Conservation (phyloP, 805 yeast species). For the Zygotorulaspora sp. region DNA sequence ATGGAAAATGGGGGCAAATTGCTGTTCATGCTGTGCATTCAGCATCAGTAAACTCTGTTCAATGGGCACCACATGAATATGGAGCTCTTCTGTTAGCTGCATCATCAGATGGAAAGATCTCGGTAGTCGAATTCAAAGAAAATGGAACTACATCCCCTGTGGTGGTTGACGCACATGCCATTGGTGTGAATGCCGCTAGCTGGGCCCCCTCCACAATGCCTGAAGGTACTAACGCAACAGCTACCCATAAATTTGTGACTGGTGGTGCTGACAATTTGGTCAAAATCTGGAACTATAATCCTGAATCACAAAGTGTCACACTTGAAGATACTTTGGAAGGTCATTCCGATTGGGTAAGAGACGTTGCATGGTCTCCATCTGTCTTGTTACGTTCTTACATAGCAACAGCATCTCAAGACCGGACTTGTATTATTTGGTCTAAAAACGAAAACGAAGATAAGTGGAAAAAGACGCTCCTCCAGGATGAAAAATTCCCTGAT, state of each 20-base stretch:
- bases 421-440: slow-evolving; percentile 92
- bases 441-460: slow-evolving; percentile 59
- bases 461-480: slow-evolving; percentile 79
- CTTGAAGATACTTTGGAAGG: slow-evolving; percentile 79
- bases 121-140: slow-evolving; percentile 85
- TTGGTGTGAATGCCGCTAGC: slow-evolving; percentile 90
- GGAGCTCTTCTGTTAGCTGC: slow-evolving; percentile 90
- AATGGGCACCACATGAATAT: slow-evolving; percentile 97
- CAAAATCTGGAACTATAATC: slow-evolving; percentile 78
- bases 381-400: slow-evolving; percentile 80
- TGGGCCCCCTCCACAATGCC: slow-evolving; percentile 71
- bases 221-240: slow-evolving; percentile 36
- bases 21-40: slow-evolving; percentile 85
- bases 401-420: slow-evolving; percentile 96
- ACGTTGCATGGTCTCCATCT: slow-evolving; percentile 97
- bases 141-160: slow-evolving; percentile 71
- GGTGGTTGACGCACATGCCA: slow-evolving; percentile 70
- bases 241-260: slow-evolving; percentile 74
- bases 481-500: slow-evolving; percentile 84
- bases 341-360: slow-evolving; percentile 98
- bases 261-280: slow-evolving; percentile 95
- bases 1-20: slow-evolving; percentile 80
- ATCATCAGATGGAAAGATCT: slow-evolving; percentile 88
- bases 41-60: slow-evolving; percentile 89
- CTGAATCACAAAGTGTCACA: slow-evolving; percentile 52